Evolutionary conservation across 148 eudicot genomes (phyloP).

Genomic region (Selenicereus undatus): DNA sequence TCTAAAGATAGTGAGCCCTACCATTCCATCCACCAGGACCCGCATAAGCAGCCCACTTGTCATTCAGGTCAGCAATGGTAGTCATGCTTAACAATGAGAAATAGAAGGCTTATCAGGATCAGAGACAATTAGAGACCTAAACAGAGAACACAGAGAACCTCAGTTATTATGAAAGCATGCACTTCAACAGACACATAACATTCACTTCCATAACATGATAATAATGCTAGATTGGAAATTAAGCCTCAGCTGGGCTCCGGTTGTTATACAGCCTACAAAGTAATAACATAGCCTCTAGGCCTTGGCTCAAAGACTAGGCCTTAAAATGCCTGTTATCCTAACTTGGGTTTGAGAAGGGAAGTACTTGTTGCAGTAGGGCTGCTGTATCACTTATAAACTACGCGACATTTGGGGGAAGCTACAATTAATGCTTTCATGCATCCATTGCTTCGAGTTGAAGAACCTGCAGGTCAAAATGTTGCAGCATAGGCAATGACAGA

Average conservation of each 20-base stretch:
- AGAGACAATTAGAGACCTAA: neutral
- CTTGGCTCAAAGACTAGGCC: too few species aligned
- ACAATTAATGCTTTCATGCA: neutral
- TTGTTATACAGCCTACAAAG: too few species aligned
- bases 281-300: too few species aligned
- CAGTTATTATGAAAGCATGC: neutral
- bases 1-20: constrained; percentile 30
- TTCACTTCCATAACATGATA: neutral
- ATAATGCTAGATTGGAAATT: neutral
- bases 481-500: neutral
- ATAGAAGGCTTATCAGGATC: constrained; percentile 10
- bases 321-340: too few species aligned
- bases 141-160: neutral
- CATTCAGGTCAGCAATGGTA: constrained; percentile 78
- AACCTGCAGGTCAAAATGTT: neutral
- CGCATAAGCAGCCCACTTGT: constrained; percentile 95
- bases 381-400: too few species aligned
- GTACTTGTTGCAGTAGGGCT: too few species aligned
- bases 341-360: too few species aligned
- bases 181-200: neutral
- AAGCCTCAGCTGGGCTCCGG: neutral
- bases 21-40: constrained; percentile 99
- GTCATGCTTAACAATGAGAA: constrained; percentile 60
- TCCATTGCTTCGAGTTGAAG: neutral
- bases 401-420: too few species aligned